These are phyloP conservation scores for Komagataella populi DNA, from an alignment of 805 yeast genomes.

Conservation along the genomic window DNA sequence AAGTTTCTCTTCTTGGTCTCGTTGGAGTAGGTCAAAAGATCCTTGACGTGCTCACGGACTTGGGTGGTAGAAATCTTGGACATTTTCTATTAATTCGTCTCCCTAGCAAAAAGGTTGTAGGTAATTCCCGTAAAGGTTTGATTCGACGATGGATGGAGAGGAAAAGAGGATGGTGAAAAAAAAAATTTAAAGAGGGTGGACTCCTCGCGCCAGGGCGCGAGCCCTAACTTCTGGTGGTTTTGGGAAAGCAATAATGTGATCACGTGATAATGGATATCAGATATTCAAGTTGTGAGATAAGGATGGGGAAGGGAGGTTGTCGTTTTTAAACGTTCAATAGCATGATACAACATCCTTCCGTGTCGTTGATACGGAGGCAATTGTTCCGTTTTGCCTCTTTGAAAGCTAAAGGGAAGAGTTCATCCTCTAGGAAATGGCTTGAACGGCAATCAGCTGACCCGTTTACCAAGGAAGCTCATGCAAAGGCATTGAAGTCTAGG, in stretches of 20 bases:
- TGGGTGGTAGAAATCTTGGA: conserved; percentile 84
- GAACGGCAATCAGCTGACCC: conserved; percentile 53
- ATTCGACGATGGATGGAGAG: conserved; percentile 30
- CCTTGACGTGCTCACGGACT: conserved; percentile 94
- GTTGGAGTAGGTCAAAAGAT: conserved; percentile 78
- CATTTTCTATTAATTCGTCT: conserved; percentile 54
- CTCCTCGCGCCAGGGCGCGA: neutral
- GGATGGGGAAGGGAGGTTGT: neutral
- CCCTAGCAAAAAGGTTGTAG: conserved; percentile 46
- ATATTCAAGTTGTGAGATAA: neutral
- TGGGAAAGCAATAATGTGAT: neutral
- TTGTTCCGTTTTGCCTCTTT: neutral
- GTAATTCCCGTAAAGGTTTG: conserved; percentile 24
- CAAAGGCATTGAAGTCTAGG: conserved; percentile 53
- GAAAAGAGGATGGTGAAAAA: conserved; percentile 1
- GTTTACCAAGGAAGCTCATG: conserved; percentile 54
- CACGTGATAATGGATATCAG: neutral
- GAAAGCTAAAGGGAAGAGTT: neutral
- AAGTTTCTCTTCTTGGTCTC: conserved; percentile 99
- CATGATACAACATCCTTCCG: neutral
- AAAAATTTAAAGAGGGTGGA: neutral
- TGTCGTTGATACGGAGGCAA: neutral
- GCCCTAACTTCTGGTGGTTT: neutral
- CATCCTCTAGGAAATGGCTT: conserved; percentile 62
- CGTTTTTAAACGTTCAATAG: neutral